Evolutionary conservation across 2,329 filamentous ascomycete species (phyloP), one percentile per base, ranked within the genome.

Genomic region (Xylariales sp.): DNA sequence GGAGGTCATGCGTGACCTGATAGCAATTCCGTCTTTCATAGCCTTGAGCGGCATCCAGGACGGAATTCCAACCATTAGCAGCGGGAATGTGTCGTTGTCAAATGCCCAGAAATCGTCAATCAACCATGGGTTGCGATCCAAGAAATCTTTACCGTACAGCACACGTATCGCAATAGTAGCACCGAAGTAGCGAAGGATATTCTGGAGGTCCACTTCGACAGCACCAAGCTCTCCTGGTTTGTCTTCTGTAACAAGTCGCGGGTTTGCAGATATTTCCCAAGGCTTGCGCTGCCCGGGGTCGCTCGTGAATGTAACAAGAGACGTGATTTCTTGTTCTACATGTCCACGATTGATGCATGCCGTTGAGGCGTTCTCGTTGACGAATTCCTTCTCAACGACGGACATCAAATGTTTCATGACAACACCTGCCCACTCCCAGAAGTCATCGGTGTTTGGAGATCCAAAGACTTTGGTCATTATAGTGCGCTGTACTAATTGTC

Each of bases 51-150:
- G 46, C 14, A 29, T 20, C 46, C 46, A 49, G 3, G 29, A 21
- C 2, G 44, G 46, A 5, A 46, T 16, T 11, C 45, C 45, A 11
- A 47, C 33, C 32, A 47, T 40, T 5, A 43, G 17, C 13, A 48
- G 17, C 5, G 46, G 44, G 29, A 48, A 42, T 16, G 40, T 29
- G 17, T 40, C 40, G 15, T 41, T 42, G 36, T 48, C 46, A 19
- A 47, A 48, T n/a, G 29, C 31, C 46, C 46, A 47, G 18, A 48
- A 33, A 21, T 48, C 46, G 10, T 38, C 32, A 4, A 47, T 28
- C 3, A 48, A 33, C 3, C 21, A 14, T 15, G 40, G 36, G 20
- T 40, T 36, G 7, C 43, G 40, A 5, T 42, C 29, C 17, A 48
- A 23, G n/a, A 48, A 33, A 32, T 46, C 45, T 16, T 38, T 30